Evolutionary conservation across 139 green algal species (phyloP), one percentile per base, ranked within the genome.

Genomic region (Volvox africanus): DNA sequence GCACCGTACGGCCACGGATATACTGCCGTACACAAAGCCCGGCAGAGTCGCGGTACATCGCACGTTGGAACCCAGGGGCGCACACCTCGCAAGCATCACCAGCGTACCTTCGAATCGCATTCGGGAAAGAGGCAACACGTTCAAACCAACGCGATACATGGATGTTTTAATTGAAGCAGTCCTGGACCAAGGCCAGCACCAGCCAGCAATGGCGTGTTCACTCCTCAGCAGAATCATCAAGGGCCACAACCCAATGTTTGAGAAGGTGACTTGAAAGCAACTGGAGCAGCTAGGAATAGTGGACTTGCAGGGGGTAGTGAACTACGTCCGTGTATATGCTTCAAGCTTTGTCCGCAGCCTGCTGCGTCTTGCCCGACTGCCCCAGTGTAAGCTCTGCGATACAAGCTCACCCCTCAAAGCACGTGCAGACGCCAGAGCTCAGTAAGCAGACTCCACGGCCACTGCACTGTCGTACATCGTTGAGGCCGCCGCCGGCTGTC

Each of bases 371-470:
- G 5, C 44, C 5, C 44, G 44, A 55, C 5, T 55, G n/a, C 44
- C 44, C 5, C 44, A 55, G 44, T 55, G 44, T 5, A 55, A 55
- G 44, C 9, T 9, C 44, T 55, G 5, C 44, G 9, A 55, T 9
- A 55, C 9, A 9, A 55, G 36, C 86, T 89, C 71, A 94, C 93
- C 93, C 93, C n/a, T 77, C 32, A 24, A 92, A 93, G 88, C 93
- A 95, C 2, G 88, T 55, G 88, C 93, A 95, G 2, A 68, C 62
- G 17, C 93, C 80, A 6, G 88, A 80, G 19, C 16, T 44, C 19
- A 71, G 30, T 24, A 94, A 75, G 80, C 93, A 95, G 24, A 36
- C 88, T 61, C 93, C 93, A 20, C 92, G 83, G 19, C 88, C 88
- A n/a, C 93, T 91, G 90, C 93, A 95, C 37, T 87, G 50, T 71